A percentile compares a stretch with the other conserved stretches of the same genome.
Conservation (phyloP, 768 basidiomycete species). For the Termitomyces sp. region DNA sequence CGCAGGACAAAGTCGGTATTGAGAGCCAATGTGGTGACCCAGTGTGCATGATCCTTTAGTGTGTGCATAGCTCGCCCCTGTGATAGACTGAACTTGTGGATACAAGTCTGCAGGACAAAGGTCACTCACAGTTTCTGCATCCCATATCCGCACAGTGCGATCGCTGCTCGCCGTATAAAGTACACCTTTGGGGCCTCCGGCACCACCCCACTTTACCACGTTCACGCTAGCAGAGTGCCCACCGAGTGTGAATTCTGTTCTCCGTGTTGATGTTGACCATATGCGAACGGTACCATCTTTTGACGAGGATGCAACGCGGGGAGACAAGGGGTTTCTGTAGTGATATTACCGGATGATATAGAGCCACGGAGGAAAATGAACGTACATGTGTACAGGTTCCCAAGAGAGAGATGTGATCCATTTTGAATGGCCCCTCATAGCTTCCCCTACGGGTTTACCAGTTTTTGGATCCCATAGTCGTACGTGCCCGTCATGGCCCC, state of each 20-base stretch:
- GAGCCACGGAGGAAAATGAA: constrained; percentile 4
- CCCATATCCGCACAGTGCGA: constrained; percentile 92
- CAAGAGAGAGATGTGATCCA: constrained; percentile 95
- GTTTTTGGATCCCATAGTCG: constrained; percentile 92
- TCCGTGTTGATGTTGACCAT: constrained; percentile 74
- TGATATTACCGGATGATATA: not conserved
- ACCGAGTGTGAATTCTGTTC: constrained; percentile 78
- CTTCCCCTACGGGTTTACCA: constrained; percentile 84
- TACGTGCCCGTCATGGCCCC: constrained; percentile 92
- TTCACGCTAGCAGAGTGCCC: constrained; percentile 95
- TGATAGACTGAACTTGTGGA: constrained; percentile 2
- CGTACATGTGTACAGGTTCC: constrained; percentile 91
- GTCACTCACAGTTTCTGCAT: constrained; percentile 59
- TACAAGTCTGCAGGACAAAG: not conserved
- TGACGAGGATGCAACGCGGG: constrained; percentile 89
- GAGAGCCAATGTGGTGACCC: constrained; percentile 95
- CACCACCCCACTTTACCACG: constrained; percentile 94
- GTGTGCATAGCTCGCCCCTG: constrained; percentile 82
- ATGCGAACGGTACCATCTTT: constrained; percentile 97
- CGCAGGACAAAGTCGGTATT: constrained; percentile 89
- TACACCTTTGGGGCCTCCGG: constrained; percentile 60
- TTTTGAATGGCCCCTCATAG: constrained; percentile 89
- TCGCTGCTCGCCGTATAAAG: constrained; percentile 96
- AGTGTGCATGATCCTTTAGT: constrained; percentile 94
- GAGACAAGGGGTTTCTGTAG: constrained; percentile 65